Percentiles rank a stretch among this genome's conserved stretches.
phyloP scores from a whole-genome alignment of 2,329 filamentous ascomycete genomes.

The Sphaerulina populicola region DNA sequence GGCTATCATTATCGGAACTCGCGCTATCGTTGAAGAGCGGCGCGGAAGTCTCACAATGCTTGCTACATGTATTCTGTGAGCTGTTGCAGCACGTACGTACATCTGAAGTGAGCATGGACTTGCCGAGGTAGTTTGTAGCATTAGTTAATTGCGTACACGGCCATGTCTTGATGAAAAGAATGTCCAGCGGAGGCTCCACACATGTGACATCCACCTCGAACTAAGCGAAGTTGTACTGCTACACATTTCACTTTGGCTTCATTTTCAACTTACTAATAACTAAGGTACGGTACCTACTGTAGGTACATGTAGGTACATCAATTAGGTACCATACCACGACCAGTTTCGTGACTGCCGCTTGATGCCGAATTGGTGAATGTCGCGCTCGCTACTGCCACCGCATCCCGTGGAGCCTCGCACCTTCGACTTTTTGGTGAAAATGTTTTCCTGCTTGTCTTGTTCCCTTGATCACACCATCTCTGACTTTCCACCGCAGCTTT shows the following conservation, averaged over 20 bases:
- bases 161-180: conserved; percentile 4
- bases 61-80: background rate
- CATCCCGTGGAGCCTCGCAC: background rate
- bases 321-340: no score
- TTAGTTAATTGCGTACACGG: background rate
- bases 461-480: background rate
- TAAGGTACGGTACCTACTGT: no score
- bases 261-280: no score
- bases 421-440: conserved; percentile 1
- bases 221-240: background rate
- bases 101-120: background rate
- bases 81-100: background rate
- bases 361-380: no score
- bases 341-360: no score
- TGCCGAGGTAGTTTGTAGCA: background rate
- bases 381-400: no score
- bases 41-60: background rate
- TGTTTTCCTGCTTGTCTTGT: background rate
- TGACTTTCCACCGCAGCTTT: background rate
- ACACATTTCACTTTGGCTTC: background rate
- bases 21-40: conserved; percentile 9
- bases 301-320: no score
- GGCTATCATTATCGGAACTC: background rate
- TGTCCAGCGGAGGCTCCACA: no score
- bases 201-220: background rate